Evolutionary conservation across 2,329 filamentous ascomycete genomes (phyloP).

Genomic region (Phaeophleospora eucalypticola): DNA sequence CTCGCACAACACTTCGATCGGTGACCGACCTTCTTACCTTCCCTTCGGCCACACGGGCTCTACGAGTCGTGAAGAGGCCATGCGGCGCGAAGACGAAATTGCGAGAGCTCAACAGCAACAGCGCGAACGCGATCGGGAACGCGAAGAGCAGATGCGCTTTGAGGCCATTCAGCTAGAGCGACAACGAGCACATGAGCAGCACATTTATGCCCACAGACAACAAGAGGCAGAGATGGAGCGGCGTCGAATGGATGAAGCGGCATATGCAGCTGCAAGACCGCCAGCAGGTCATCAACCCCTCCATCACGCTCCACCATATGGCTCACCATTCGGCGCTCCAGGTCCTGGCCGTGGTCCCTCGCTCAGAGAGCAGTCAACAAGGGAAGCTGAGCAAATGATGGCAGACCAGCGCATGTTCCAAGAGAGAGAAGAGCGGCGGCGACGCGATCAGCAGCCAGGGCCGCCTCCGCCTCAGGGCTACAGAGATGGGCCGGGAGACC

Average conservation of each 20-base stretch:
- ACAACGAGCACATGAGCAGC: constrained; percentile 9
- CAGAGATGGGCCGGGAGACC: constrained; percentile 11
- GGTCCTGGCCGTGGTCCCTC: constrained; percentile 1
- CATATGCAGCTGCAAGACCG: constrained; percentile 8
- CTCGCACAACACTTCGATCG: constrained; percentile 29
- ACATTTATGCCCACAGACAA: constrained; percentile 11
- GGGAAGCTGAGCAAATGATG: constrained; percentile 14
- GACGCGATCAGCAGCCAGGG: constrained; percentile 12
- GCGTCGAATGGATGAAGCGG: constrained; percentile 14
- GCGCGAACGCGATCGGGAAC: constrained; percentile 6
- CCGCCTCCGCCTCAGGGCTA: constrained; percentile 9
- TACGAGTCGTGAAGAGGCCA: constrained; percentile 25
- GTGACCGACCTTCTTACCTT: constrained; percentile 20
- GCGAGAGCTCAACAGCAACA: constrained; percentile 6
- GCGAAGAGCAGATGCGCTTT: constrained; percentile 6
- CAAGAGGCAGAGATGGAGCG: constrained; percentile 20
- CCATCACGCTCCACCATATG: constrained; percentile 1
- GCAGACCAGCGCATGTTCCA: constrained; percentile 15
- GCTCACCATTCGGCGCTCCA: neutral
- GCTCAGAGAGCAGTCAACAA: constrained; percentile 23
- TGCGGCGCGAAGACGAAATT: constrained; percentile 21
- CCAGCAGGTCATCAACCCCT: constrained; percentile 5
- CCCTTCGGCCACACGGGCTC: constrained; percentile 16
- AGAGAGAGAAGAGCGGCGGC: constrained; percentile 16
- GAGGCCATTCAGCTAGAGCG: constrained; percentile 7